Percentiles rank a stretch among this genome's conserved stretches.
phyloP scores from a whole-genome alignment of 306 rosid genomes.

The Rosa persica region DNA sequence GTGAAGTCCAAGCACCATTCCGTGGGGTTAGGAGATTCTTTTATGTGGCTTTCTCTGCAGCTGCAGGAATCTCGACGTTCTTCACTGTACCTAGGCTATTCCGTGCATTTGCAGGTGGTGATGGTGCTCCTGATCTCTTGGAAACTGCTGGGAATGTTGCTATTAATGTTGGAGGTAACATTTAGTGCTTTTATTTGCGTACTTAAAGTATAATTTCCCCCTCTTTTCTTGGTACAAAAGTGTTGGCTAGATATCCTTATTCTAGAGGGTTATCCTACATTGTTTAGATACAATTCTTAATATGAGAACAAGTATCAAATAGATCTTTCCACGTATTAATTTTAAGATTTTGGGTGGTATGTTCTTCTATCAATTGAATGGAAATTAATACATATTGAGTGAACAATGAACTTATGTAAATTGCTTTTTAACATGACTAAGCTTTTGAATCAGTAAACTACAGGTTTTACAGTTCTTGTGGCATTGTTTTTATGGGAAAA shows the following conservation, averaged over 20 bases:
- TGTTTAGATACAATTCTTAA: conserved; percentile 2
- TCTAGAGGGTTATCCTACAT: conserved; percentile 10
- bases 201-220: background rate
- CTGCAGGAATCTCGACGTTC: conserved; percentile 84
- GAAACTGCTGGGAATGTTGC: conserved; percentile 90
- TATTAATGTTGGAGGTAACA: conserved; percentile 83
- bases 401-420: conserved; percentile 16
- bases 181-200: conserved; percentile 26
- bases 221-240: background rate
- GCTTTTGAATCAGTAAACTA: conserved; percentile 64
- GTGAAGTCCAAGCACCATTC: conserved; percentile 99
- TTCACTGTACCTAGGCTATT: conserved; percentile 71
- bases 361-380: background rate
- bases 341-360: background rate
- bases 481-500: conserved; percentile 93
- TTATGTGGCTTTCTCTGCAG: conserved; percentile 74
- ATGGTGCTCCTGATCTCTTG: conserved; percentile 80
- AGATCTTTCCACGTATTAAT: background rate
- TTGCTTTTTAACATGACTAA: conserved; percentile 58
- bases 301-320: background rate
- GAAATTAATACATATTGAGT: background rate
- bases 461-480: conserved; percentile 76
- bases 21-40: conserved; percentile 94
- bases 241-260: conserved; percentile 12
- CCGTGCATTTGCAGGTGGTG: conserved; percentile 71